Evolutionary conservation across 106 monocot species (phyloP).

Genomic region (Phalaenopsis equestris): DNA sequence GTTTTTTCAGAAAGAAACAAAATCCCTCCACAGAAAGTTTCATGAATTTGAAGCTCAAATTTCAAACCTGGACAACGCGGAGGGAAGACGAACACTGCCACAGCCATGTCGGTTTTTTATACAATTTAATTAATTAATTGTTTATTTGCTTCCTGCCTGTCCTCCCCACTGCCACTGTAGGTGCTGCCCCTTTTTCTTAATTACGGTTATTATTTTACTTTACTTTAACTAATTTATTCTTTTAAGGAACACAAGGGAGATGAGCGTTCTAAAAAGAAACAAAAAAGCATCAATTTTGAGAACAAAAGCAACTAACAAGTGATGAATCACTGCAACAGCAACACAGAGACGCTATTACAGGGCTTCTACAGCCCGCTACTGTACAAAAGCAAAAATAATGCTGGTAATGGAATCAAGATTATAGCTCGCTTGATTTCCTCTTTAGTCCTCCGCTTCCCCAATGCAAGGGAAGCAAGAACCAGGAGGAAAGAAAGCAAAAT

Average conservation of each 20-base stretch:
- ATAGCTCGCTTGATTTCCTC: not conserved
- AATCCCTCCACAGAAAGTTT: not conserved
- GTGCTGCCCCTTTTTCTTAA: too few relatives aligned
- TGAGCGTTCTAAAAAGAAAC: not conserved
- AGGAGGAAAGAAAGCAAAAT: not conserved
- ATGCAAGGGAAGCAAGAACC: not conserved
- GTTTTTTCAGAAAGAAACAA: not conserved
- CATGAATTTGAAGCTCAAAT: not conserved
- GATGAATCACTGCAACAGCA: not conserved
- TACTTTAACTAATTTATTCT: too few relatives aligned
- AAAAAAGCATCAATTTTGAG: not conserved
- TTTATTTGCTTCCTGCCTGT: not conserved
- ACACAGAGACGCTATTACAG: not conserved
- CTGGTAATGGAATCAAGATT: not conserved
- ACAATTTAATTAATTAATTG: not conserved
- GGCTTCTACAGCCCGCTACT: too few relatives aligned
- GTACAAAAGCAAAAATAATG: not conserved
- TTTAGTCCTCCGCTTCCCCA: not conserved
- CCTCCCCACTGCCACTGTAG: too few relatives aligned
- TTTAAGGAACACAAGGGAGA: not conserved
- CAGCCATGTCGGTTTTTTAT: not conserved
- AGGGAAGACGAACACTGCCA: not conserved
- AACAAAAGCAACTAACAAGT: not conserved
- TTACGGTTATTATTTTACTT: too few relatives aligned
- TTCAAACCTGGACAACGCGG: not conserved